Conservation (phyloP, 2,329 filamentous ascomycete species). For the Cryphonectria radicalis region DNA sequence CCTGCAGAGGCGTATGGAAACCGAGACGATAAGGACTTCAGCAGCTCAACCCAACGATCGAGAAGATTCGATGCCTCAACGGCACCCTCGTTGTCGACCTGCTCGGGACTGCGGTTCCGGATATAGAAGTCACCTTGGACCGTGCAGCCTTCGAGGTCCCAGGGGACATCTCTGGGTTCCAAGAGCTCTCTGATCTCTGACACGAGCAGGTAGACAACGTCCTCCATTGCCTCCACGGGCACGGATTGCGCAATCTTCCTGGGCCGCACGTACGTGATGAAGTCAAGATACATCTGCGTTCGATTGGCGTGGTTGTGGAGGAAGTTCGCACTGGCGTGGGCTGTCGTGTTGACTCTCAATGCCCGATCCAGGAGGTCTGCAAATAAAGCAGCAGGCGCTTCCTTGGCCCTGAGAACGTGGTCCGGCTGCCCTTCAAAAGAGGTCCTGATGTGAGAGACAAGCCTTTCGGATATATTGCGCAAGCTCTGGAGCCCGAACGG, state of each 20-base stretch:
- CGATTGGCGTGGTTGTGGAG: conserved; percentile 86
- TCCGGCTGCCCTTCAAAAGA: conserved; percentile 84
- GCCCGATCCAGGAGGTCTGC: conserved; percentile 84
- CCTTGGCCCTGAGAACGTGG: conserved; percentile 85
- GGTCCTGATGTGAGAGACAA: conserved; percentile 80
- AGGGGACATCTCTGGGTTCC: conserved; percentile 68
- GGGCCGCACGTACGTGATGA: conserved; percentile 69
- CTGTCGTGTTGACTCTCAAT: conserved; percentile 88
- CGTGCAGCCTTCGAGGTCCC: conserved; percentile 66
- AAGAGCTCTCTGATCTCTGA: conserved; percentile 72
- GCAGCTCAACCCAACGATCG: conserved; percentile 77
- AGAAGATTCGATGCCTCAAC: conserved; percentile 67
- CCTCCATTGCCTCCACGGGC: conserved; percentile 67
- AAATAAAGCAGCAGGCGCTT: conserved; percentile 87
- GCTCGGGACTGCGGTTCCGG: conserved; percentile 50
- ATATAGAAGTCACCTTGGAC: conserved; percentile 62
- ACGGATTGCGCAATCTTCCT: conserved; percentile 68
- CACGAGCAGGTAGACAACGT: conserved; percentile 65
- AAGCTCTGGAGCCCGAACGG: conserved; percentile 86
- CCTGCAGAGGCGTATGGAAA: conserved; percentile 76
- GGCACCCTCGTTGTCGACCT: conserved; percentile 43
- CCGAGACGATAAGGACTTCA: conserved; percentile 68
- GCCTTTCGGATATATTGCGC: conserved; percentile 79
- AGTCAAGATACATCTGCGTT: conserved; percentile 94
- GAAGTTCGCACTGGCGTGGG: conserved; percentile 92